These are phyloP conservation scores for Peronospora belbahrii DNA, from an alignment of 352 stramenopile genomes.

Conservation along the genomic window DNA sequence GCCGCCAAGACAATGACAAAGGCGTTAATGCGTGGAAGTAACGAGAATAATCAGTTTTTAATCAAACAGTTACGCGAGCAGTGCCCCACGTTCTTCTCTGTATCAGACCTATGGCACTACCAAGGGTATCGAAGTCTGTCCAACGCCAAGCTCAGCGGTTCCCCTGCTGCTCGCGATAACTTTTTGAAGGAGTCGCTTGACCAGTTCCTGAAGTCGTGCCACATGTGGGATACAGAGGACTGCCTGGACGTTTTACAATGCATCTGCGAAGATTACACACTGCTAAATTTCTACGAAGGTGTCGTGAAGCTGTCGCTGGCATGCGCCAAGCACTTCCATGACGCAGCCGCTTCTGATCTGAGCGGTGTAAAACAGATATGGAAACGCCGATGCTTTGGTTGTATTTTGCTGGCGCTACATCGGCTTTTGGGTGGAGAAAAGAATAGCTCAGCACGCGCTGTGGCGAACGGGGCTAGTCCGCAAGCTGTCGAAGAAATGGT, in stretches of 20 bases:
- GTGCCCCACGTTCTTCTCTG: conserved; percentile 78
- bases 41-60: conserved; percentile 78
- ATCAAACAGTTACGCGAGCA: conserved; percentile 80
- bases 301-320: conserved; percentile 76
- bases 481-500: conserved; percentile 75
- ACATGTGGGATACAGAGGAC: conserved; percentile 82
- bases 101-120: conserved; percentile 76
- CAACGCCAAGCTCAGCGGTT: conserved; percentile 62
- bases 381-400: conserved; percentile 74
- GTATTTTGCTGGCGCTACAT: conserved; percentile 61
- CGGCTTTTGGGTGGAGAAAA: conserved; percentile 36
- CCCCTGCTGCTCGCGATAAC: conserved; percentile 47
- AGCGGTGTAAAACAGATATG: conserved; percentile 56
- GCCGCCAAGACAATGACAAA: conserved; percentile 77
- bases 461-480: conserved; percentile 30
- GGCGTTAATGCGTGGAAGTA: conserved; percentile 60
- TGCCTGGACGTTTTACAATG: conserved; percentile 66
- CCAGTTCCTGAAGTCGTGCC: conserved; percentile 74
- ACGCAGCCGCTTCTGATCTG: conserved; percentile 51
- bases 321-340: conserved; percentile 73
- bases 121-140: conserved; percentile 81
- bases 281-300: conserved; percentile 80
- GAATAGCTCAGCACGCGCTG: background rate
- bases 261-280: conserved; percentile 75
- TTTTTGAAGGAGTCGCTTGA: conserved; percentile 65